phyloP scores from a whole-genome alignment of 75 land plant species.

The Cupressus sempervirens region DNA sequence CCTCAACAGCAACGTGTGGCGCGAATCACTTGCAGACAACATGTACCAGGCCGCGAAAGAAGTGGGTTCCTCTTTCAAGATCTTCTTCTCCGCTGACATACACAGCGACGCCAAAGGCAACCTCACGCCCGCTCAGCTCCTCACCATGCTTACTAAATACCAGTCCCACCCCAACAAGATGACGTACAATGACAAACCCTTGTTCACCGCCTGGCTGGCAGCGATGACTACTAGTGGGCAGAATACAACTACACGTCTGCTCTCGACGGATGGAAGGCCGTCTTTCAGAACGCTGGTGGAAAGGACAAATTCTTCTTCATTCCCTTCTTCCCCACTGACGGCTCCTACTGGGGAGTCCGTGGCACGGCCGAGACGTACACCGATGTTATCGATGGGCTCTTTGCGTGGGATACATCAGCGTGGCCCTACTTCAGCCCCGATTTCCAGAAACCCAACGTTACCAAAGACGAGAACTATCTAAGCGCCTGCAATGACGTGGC shows the following conservation, averaged over 20 bases:
- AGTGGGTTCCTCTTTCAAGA: not conserved
- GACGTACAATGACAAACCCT: slow-evolving; percentile 6
- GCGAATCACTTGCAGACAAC: not conserved
- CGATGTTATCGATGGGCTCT: slow-evolving; percentile 16
- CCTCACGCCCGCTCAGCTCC: slow-evolving; percentile 8
- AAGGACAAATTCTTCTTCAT: no score
- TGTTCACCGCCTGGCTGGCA: slow-evolving; percentile 18
- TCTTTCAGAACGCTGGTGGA: no score
- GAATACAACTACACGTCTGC: slow-evolving; percentile 10
- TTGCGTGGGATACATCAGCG: slow-evolving; percentile 25
- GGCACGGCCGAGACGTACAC: slow-evolving; percentile 4
- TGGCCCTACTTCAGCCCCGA: slow-evolving; percentile 22
- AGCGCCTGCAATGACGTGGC: slow-evolving; percentile 11
- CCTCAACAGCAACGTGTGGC: not conserved
- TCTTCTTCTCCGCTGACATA: slow-evolving; percentile 29
- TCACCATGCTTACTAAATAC: slow-evolving; percentile 16
- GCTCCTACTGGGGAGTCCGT: not conserved
- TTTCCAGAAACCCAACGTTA: not conserved
- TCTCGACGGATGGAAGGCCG: not conserved
- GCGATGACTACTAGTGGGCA: slow-evolving; percentile 3
- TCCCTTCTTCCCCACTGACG: slow-evolving; percentile 15
- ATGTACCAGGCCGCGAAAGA: not conserved
- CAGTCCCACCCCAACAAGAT: slow-evolving; percentile 12
- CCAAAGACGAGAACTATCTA: slow-evolving; percentile 11
- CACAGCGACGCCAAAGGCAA: not conserved